Conservation (phyloP, 2,329 filamentous ascomycete species). For the Claviceps arundinis region DNA sequence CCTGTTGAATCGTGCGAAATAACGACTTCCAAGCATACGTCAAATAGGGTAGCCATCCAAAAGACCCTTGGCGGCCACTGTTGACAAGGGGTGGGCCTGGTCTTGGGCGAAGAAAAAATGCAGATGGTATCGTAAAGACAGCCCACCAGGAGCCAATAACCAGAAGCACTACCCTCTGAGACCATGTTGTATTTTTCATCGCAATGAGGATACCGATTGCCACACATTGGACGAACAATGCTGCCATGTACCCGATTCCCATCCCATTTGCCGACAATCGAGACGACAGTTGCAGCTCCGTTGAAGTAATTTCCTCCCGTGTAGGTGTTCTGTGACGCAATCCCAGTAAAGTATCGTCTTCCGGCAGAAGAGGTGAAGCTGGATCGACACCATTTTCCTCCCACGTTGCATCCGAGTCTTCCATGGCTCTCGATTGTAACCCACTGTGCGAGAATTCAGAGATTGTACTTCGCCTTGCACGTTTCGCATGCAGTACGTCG, state of each 20-base stretch:
- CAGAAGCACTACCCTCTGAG: conserved; percentile 75
- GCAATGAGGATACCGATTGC: conserved; percentile 64
- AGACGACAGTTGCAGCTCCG: conserved; percentile 70
- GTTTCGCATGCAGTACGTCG: conserved; percentile 21
- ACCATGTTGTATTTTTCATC: conserved; percentile 67
- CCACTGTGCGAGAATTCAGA: conserved; percentile 19
- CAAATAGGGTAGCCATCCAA: conserved; percentile 55
- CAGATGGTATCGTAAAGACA: conserved; percentile 75
- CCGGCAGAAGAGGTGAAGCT: conserved; percentile 33
- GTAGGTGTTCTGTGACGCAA: conserved; percentile 24
- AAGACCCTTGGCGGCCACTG: conserved; percentile 22
- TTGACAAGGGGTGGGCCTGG: conserved; percentile 68
- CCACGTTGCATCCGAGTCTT: conserved; percentile 19
- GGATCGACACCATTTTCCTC: conserved; percentile 24
- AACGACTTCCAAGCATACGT: conserved; percentile 77
- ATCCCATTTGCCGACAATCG: conserved; percentile 87
- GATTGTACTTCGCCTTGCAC: conserved; percentile 14
- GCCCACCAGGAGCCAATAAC: conserved; percentile 89
- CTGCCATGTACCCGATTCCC: conserved; percentile 83
- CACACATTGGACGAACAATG: conserved; percentile 69
- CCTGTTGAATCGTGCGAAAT: conserved; percentile 64
- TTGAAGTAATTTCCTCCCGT: conserved; percentile 39
- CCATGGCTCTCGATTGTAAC: conserved; percentile 22
- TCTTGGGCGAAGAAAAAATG: conserved; percentile 73
- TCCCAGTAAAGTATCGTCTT: conserved; percentile 11